Base-by-base conservation (phyloP, 1,284 basidiomycete genomes). In the Singerocomus inundabilis region DNA sequence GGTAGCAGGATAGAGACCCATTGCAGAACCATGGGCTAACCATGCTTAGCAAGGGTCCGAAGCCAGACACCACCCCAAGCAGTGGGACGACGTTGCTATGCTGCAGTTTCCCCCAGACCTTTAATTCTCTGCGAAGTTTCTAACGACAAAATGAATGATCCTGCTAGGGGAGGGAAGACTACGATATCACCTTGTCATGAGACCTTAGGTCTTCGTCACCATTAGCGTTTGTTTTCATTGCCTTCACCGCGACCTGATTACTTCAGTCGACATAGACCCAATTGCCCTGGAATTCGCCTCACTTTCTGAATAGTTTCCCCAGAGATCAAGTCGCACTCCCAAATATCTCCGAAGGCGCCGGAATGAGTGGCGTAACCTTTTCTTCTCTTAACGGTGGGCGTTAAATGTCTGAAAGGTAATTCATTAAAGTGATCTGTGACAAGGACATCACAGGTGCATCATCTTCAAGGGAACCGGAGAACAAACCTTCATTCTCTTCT, bases 1-100 rank as follows among this genome's bases (percentile, higher is more conserved):
- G 37, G 30, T 67, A 63, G 3, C 0, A 4, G 8, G 50, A 45
- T 13, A 70, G 42, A 31, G 63, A 67, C 16, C 64, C 66, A 13
- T 64, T 64, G 28, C 6, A 5, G 28, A 63, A 56, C 64, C 64
- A 66, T 2, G 64, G 68, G 48, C 56, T 67, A 36, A 70, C 61
- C 32, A 54, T 49, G 32, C 60, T 57, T 4, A 48, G 52, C 28
- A 68, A 25, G 1, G 49, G 51, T 25, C 57, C 54, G 11, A 64
- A 61, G 21, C 30, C 49, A 11, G 26, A 30, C 11, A 66, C 63
- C 5, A 64, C 51, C 21, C 64, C 64, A 6, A 66, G 64, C 0
- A 66, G 31, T 13, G 64, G 66, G 8, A 70, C 54, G 1, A 69
- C 26, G 21, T 66, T 67, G 37, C 2, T 49, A 16, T 66, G 68